phyloP scores from a whole-genome alignment of 495 filamentous ascomycete species.

The Thermochaetoides thermophila region DNA sequence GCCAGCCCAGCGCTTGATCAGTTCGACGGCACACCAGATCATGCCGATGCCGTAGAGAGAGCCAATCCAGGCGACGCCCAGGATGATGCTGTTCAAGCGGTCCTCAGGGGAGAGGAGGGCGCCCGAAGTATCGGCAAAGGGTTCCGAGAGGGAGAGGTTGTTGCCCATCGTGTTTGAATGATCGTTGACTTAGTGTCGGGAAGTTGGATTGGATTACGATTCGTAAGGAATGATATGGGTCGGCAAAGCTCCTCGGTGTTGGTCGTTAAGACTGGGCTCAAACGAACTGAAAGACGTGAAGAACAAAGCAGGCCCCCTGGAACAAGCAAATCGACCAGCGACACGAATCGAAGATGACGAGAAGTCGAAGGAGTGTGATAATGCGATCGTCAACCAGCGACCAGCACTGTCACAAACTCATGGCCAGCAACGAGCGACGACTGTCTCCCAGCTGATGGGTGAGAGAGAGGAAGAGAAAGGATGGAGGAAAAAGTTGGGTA shows the following conservation, averaged over 20 bases:
- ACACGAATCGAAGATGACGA: too few species aligned
- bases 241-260: too few species aligned
- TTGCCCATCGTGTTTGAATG: constrained; percentile 23
- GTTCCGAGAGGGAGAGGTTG: constrained; percentile 16
- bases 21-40: constrained; percentile 19
- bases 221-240: too few species aligned
- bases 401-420: constrained; percentile 9
- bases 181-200: too few species aligned
- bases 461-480: constrained; percentile 1
- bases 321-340: too few species aligned
- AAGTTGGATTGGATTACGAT: too few species aligned
- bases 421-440: constrained; percentile 2
- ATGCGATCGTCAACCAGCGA: constrained; percentile 12
- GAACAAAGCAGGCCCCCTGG: too few species aligned
- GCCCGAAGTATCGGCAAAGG: constrained; percentile 16
- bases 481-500: neutral
- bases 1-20: constrained; percentile 21
- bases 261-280: too few species aligned
- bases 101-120: constrained; percentile 13
- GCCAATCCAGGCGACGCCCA: constrained; percentile 18
- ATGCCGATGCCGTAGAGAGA: constrained; percentile 21
- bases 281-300: too few species aligned
- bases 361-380: too few species aligned
- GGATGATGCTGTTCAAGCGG: constrained; percentile 13
- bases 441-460: neutral